Evolutionary conservation across 768 basidiomycete species (phyloP), one percentile per base, ranked within the genome.

Genomic region (Phlebiopsis gigantea): DNA sequence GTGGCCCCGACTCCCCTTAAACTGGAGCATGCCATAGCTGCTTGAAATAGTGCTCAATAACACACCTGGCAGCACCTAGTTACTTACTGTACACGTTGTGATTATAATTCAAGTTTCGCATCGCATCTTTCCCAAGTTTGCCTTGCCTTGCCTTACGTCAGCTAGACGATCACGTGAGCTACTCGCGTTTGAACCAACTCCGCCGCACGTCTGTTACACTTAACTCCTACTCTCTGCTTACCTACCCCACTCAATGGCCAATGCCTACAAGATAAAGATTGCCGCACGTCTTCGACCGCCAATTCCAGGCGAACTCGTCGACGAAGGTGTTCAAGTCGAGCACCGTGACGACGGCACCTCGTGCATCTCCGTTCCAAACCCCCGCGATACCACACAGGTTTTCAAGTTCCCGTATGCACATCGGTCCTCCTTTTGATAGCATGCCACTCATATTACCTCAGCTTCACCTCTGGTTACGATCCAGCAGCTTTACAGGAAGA

Each of bases 391-490:
- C 0, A 74, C 75, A 21, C 85, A 90, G 66, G 68, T 87, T n/a
- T 90, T 90, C 69, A 86, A 84, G 59, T 92, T 90, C 66, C 87
- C 84, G 86, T 88, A 54, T 63, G 83, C 72, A 22, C 4, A 6
- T 19, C 10, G 5, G 17, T n/a, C 12, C 3, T 9, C 34, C 17
- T 10, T 39, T 39, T 39, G 12, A 3, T 9, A 34, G 12, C 12
- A 39, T 39, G 2, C 34, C 2, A 17, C 17, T 39, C 12, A 39
- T 17, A 9, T 39, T 2, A 44, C 22, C 5, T 0, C 59, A 90
- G 88, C 29, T 83, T 92, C 63, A 78, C 88, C 34, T 87, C 83
- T 49, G 90, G 88, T 67, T 90, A 91, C 67, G 89, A 83, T 66
- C 79, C 83, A 55, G 64, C 68, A 30, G 83, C 88, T 22, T 81